Base-by-base conservation (phyloP, 192 early-diverging fungal species). In the Chytriomyces confervae region DNA sequence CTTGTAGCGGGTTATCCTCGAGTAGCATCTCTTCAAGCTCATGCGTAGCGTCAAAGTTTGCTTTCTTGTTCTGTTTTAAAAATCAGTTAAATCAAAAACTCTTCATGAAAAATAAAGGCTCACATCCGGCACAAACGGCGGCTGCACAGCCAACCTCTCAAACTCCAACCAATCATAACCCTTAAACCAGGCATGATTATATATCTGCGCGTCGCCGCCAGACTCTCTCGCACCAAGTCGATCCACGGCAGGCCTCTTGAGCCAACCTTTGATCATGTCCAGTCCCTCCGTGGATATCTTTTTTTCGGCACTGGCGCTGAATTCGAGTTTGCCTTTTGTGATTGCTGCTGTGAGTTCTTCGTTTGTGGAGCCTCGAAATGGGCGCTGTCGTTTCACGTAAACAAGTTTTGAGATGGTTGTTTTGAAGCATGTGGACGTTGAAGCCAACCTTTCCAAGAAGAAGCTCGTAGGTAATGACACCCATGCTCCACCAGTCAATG, bases 401-500 rank as follows among this genome's bases (percentile, higher is more conserved):
- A 49, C 53, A 46, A 50, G 74, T 68, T 36, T n/a, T n/a, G n/a
- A n/a, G n/a, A n/a, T n/a, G n/a, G n/a, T n/a, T n/a, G n/a, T n/a
- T n/a, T n/a, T n/a, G n/a, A 76, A 81, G 53, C 1, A 0, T n/a
- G 60, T 10, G 20, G 27, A 47, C 1, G 1, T 74, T 70, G 11
- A 13, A 63, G 51, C 36, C 0, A 13, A 94, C 73, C 65, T 88
- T 83, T 18, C 92, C 93, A 77, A 92, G 94, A 29, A 96, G 80
- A 61, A 92, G 90, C 83, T 98, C 97, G 84, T 93, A 97, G 79
- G 95, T 88, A 45, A 94, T 87, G 2, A 97, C 92, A 10, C 97
- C 97, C 36, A 97, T 76, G 24, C 92, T 92, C 97, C 97, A 98
- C 95, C 95, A 98, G 82, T 98, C 97, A 10, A 97, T 93, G 49